phyloP scores from a whole-genome alignment of 495 filamentous ascomycete species.

The Poronia punctata region DNA sequence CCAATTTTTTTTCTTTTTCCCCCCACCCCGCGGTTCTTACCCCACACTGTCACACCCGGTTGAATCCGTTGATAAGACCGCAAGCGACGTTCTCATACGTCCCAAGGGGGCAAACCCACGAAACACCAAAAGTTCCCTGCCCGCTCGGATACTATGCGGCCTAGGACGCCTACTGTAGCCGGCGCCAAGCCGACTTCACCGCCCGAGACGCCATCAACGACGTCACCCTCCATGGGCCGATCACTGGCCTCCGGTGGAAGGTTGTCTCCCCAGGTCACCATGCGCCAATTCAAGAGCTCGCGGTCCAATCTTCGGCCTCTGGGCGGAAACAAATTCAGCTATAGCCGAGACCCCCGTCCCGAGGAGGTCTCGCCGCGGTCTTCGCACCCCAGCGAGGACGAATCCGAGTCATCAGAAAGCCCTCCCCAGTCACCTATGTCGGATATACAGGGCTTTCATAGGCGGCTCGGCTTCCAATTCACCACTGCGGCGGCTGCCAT shows the following conservation, averaged over 20 bases:
- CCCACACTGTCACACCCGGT: conserved; percentile 31
- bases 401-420: conserved; percentile 20
- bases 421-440: conserved; percentile 29
- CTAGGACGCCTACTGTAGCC: conserved; percentile 37
- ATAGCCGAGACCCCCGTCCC: conserved; percentile 30
- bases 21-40: conserved; percentile 25
- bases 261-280: conserved; percentile 16
- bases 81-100: conserved; percentile 17
- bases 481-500: conserved; percentile 9
- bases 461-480: conserved; percentile 15
- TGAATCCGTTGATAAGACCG: conserved; percentile 30
- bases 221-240: conserved; percentile 35
- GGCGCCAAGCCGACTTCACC: conserved; percentile 42
- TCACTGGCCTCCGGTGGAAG: conserved; percentile 25
- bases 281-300: conserved; percentile 16
- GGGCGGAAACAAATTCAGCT: conserved; percentile 38
- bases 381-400: conserved; percentile 33
- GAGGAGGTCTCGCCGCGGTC: conserved; percentile 47
- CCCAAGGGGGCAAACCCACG: conserved; percentile 20
- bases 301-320: conserved; percentile 30
- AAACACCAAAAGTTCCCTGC: conserved; percentile 9
- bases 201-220: conserved; percentile 43
- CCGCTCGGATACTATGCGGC: conserved; percentile 35
- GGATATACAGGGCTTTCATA: conserved; percentile 23
- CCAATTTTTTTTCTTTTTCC: conserved; percentile 17